Evolutionary conservation across 192 early-diverging fungal species (phyloP).

Genomic region (Coemansia furcata): DNA sequence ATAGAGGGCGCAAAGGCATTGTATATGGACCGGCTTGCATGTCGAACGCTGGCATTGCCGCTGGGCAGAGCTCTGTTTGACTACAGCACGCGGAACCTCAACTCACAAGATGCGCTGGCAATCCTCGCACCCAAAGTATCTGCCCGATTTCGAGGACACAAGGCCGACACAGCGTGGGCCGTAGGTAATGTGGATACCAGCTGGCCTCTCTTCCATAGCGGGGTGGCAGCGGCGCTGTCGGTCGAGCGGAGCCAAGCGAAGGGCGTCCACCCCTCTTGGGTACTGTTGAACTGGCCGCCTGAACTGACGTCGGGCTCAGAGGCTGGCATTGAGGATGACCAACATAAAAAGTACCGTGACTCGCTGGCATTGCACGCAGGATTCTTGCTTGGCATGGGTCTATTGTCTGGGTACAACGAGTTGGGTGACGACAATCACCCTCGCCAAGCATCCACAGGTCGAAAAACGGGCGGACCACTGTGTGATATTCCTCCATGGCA

Average conservation of each 20-base stretch:
- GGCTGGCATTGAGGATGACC: conserved; percentile 2
- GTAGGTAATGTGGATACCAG: conserved; percentile 41
- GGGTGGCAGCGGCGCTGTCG: conserved; percentile 73
- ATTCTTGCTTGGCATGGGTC: conserved; percentile 76
- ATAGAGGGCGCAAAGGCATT: conserved; percentile 9
- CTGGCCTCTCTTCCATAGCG: conserved; percentile 90
- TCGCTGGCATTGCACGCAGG: conserved; percentile 69
- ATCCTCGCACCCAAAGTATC: conserved; percentile 59
- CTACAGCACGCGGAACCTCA: conserved; percentile 58
- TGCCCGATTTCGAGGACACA: conserved; percentile 66
- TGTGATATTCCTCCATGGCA: conserved; percentile 63
- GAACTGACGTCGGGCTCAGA: conserved; percentile 13
- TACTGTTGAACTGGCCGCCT: conserved; percentile 65
- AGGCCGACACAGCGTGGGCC: conserved; percentile 37
- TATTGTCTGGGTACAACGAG: conserved; percentile 23
- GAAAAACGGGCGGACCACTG: conserved; percentile 62
- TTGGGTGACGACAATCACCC: not conserved
- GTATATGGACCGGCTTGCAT: conserved; percentile 22
- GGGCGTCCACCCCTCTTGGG: conserved; percentile 72
- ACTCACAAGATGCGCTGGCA: conserved; percentile 56
- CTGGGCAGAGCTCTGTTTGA: conserved; percentile 67
- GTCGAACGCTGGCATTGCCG: conserved; percentile 64
- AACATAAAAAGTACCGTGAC: conserved; percentile 22
- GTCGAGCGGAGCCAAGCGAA: conserved; percentile 57
- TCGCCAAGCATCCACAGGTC: not conserved